Evolutionary conservation across 2,329 filamentous ascomycete genomes (phyloP), one percentile per base, ranked within the genome.

Genomic region (Venturiaceae sp.): DNA sequence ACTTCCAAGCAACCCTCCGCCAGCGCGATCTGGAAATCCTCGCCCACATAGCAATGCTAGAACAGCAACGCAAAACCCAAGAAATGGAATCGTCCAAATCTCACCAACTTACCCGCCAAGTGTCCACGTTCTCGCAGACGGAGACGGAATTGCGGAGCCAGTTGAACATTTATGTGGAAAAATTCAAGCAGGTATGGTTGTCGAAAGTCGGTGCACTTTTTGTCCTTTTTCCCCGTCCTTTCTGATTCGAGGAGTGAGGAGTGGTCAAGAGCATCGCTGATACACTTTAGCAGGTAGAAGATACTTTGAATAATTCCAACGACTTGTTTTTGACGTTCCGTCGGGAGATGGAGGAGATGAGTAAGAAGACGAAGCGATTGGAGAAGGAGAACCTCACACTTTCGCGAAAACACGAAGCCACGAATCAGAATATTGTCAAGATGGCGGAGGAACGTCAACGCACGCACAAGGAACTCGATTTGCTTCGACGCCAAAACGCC

Each of bases 261-360:
- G 52, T 30, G 16, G 13, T 33, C 32, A n/a, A 50, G 44, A 54
- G 19, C 36, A 56, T 19, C 16, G n/a, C 34, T 56, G 37, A 56
- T 41, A 37, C 41, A 26, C 21, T 55, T 44, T 54, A 34, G 30
- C 78, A 97, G 92, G 92, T 97, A 70, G 92, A 97, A 81, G 94
- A 97, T 74, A 97, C 92, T 37, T 82, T 97, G 55, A 97, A 96
- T 75, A 97, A 96, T 71, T 96, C 90, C 74, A 97, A 97, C 76
- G 94, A 97, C 71, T 79, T 97, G 57, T 97, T 97, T 73, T 78
- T 96, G 64, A 96, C 94, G 0, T 97, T 97, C 75, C 84, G 92
- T 58, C 96, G 96, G 76, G 94, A 97, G 74, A 97, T 97, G 92
- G 94, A 97, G 74, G 94, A 97, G 69, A 97, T 97, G 92, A 96